Base-by-base conservation (phyloP, 345 rosid genomes). In the Limnanthes douglasii region DNA sequence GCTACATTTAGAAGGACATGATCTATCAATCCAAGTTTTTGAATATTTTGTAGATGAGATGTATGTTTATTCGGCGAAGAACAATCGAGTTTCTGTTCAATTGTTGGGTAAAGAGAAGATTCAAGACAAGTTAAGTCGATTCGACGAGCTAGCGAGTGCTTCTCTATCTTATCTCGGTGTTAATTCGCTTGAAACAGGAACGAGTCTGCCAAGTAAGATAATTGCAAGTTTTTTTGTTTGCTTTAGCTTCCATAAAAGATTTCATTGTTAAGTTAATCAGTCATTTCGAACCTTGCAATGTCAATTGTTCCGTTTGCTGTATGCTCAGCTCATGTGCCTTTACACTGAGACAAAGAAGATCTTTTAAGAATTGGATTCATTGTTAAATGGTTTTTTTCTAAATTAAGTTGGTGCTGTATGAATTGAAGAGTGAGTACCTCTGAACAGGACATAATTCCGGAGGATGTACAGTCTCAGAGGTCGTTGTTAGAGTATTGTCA, bases 11-110 rank as follows among this genome's bases (percentile, higher is more conserved):
- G n/a, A n/a, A n/a, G n/a, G n/a, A n/a, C n/a, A n/a, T n/a, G n/a
- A n/a, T n/a, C n/a, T n/a, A n/a, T n/a, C n/a, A n/a, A 37, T 11
- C 11, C 23, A 0, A 40, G 1, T 15, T 41, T 30, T 20, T 34
- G 6, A 20, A 13, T 35, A 27, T 31, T 35, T 54, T 60, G 56
- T 59, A 83, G 97, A 83, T 49, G 98, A 72, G 60, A 90, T 90
- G 98, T 88, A 88, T 39, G 95, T 88, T 42, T 70, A 83, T 15
- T 83, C 97, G 2, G 64, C 93, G 2, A 69, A 59, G 41, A 88
- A 84, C 57, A 66, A 62, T 25, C 75, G 75, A 11, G 92, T 88
- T 8, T 70, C 81, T 6, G 65, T 88, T 37, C 56, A 88, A 45
- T 72, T 88, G 28, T 45, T 88, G 41, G 95, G 97, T 25, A 75